Evolutionary conservation across 106 monocot genomes (phyloP).

Genomic region (Hemerocallis citrina): DNA sequence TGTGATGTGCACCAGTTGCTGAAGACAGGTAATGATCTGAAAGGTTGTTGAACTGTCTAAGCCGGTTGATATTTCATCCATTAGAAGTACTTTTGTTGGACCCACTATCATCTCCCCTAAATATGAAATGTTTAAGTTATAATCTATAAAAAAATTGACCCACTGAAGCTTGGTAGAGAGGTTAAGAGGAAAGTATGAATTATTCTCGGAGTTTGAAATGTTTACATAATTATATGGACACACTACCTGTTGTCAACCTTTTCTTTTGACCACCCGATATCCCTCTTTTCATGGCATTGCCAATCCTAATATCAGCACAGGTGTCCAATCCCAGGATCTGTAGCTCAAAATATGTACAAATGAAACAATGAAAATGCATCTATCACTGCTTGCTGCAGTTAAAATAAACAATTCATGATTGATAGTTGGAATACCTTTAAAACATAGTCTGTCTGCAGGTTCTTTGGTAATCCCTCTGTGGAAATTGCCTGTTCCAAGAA

Average conservation of each 20-base stretch:
- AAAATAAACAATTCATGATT: background rate
- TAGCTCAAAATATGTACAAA: background rate
- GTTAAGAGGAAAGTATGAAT: no score
- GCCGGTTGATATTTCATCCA: slow-evolving; percentile 16
- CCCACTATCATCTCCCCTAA: slow-evolving; percentile 9
- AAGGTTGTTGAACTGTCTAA: slow-evolving; percentile 16
- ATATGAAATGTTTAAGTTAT: no score
- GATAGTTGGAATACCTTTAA: slow-evolving; percentile 11
- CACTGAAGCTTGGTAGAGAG: no score
- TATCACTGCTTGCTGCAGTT: no score
- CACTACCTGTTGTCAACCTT: slow-evolving; percentile 19
- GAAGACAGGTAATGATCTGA: slow-evolving; percentile 6
- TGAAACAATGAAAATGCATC: background rate
- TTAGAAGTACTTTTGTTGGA: slow-evolving; percentile 7
- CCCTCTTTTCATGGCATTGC: slow-evolving; percentile 19
- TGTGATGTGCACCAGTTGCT: slow-evolving; percentile 11
- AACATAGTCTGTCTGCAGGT: slow-evolving; percentile 17
- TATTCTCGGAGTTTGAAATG: no score
- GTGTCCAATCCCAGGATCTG: slow-evolving; percentile 15
- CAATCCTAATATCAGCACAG: slow-evolving; percentile 13
- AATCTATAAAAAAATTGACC: no score
- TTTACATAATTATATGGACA: no score
- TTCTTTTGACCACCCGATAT: slow-evolving; percentile 29
- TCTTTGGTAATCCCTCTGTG: slow-evolving; percentile 7
- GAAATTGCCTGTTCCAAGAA: slow-evolving; percentile 12